Evolutionary conservation across 2,329 filamentous ascomycete genomes (phyloP), one percentile per base, ranked within the genome.

Genomic region (Phoma sp.): DNA sequence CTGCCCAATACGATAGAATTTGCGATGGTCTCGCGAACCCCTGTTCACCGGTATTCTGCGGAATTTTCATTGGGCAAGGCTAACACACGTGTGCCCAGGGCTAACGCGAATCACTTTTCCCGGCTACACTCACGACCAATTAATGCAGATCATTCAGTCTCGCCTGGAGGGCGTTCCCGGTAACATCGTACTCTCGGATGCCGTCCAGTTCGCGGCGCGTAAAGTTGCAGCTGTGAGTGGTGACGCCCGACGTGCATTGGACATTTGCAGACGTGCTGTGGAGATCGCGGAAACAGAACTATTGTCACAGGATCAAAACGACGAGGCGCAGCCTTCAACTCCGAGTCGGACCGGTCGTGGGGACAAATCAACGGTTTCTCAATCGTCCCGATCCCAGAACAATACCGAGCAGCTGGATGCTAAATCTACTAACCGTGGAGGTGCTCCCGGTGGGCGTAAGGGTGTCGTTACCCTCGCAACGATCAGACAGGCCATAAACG

Each of bases 101-200:
- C 80, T 99, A 43, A 97, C 93, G 7, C 86, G 96, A 68, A 97
- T 99, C 70, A 97, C 95, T 0, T 99, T 99, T 67, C 91, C 95
- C 0, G 95, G 95, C 22, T 99, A 99, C 75, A 97, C 92, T 52
- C 93, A 99, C 74, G 92, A 95, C 55, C 95, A 99, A 75, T 83
- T 99, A 36, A 96, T 98, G 89, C 89, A 89, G 64, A 99, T 99
- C 69, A 97, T 99, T 60, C 89, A 93, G 69, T 96, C 92, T n/a
- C 89, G 95, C 27, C 83, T 99, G 2, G 87, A 91, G 69, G 91
- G 91, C 48, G 91, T 98, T 0, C 89, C 90, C 1, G 92, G 91
- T 24, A 87, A 93, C 62, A 89, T 99, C 39, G 93, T 99, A 36
- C 91, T 97, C 57, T 80, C 91, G 1, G 95, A 99, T 69, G 96